Evolutionary conservation across 192 early-diverging fungal species (phyloP).

Genomic region (Diversispora epigaea): DNA sequence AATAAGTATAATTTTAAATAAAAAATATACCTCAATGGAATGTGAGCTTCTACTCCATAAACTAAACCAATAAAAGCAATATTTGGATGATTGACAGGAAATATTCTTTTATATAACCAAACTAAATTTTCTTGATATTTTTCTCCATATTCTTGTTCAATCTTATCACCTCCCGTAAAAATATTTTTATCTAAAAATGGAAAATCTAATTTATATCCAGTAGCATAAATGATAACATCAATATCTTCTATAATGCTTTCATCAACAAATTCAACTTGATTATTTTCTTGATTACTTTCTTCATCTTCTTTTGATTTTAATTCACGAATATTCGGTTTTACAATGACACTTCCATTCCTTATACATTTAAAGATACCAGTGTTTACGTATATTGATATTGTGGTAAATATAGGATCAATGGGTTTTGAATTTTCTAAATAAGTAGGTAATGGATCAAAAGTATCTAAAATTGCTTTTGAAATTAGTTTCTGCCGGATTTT

Average conservation of each 20-base stretch:
- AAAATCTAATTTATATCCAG: constrained; percentile 57
- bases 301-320: constrained; percentile 31
- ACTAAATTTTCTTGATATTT: constrained; percentile 44
- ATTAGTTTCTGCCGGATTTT: neutral
- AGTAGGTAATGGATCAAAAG: constrained; percentile 35
- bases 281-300: constrained; percentile 7
- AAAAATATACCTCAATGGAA: constrained; percentile 39
- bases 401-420: constrained; percentile 33
- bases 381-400: constrained; percentile 50
- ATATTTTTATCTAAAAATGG: constrained; percentile 49
- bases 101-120: constrained; percentile 58
- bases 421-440: constrained; percentile 40
- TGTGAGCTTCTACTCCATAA: constrained; percentile 52
- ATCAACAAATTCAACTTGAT: constrained; percentile 56
- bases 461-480: constrained; percentile 38
- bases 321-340: constrained; percentile 47
- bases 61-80: constrained; percentile 60
- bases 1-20: neutral
- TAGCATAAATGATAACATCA: constrained; percentile 62
- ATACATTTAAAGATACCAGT: constrained; percentile 51
- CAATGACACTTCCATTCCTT: constrained; percentile 48
- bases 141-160: constrained; percentile 36
- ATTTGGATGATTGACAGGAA: constrained; percentile 51
- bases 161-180: constrained; percentile 43
- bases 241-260: constrained; percentile 51